Evolutionary conservation across 768 basidiomycete genomes (phyloP), one percentile per base, ranked within the genome.

Genomic region (Termitomyces sp.): DNA sequence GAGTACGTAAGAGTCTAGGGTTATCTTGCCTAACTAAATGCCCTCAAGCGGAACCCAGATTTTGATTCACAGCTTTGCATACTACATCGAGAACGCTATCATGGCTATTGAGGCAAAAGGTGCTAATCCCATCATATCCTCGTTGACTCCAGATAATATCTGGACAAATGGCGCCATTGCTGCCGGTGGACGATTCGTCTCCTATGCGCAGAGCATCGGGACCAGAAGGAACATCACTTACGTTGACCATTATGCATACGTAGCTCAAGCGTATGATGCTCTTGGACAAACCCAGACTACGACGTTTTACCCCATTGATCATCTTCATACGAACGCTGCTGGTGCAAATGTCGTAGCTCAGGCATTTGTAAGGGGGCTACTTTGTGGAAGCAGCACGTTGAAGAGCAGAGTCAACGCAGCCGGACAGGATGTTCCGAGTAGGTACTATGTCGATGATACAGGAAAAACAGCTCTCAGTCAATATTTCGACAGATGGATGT

Each of bases 341-440:
- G 82, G 80, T 31, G 83, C 83, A 2, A 74, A 75, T 38, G 73
- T 79, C 5, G 81, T 83, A 6, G 80, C 81, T 1, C 68, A 79
- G 63, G 77, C 81, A 11, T 83, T 83, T 63, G 75, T 82, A 4
- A 68, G 78, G 20, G 79, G 79, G 0, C 50, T 82, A 20, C 62
- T 79, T 29, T 83, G 82, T 56, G 76, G 75, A 25, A 67, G 56
- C 4, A 77, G 71, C 58, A 49, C 74, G 11, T 56, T 80, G 49
- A 74, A 73, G 57, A 64, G 63, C 42, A 56, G 45, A n/a, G 42
- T 56, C 4, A 56, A 56, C 31, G 10, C 55, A 43, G 42, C 31
- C 10, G 55, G 55, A 32, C 42, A 45, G 45, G 42, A 7, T 34
- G 42, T 56, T 45, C 55, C 31, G 17, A 56, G 55, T 56, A 34